Conservation (phyloP, 2,329 filamentous ascomycete species). For the Magnaporthiopsis incrustans region DNA sequence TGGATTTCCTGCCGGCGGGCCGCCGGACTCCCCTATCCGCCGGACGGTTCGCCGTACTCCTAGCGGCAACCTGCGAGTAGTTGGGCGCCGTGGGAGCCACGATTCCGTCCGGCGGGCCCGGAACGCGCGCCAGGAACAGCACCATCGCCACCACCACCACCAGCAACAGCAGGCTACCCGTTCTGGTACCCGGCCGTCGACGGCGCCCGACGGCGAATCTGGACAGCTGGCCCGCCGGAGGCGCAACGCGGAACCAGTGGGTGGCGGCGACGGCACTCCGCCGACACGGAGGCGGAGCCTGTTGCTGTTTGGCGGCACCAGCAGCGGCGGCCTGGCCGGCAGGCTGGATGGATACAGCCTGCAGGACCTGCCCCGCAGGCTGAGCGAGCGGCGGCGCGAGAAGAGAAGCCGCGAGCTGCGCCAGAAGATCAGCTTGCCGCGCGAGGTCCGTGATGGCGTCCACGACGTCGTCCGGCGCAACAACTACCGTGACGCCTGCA, state of each 20-base stretch:
- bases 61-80: constrained; percentile 52
- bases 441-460: constrained; percentile 49
- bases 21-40: constrained; percentile 33
- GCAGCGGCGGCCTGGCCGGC: background rate
- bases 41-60: constrained; percentile 51
- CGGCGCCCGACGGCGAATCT: constrained; percentile 20
- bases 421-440: constrained; percentile 51
- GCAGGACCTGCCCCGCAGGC: constrained; percentile 42
- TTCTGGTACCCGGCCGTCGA: constrained; percentile 27
- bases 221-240: constrained; percentile 9
- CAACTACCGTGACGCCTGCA: constrained; percentile 23
- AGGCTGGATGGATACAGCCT: constrained; percentile 24
- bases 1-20: constrained; percentile 9
- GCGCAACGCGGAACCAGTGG: constrained; percentile 12
- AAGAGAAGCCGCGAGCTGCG: constrained; percentile 51
- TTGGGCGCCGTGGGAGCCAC: constrained; percentile 42
- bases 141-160: too few species aligned
- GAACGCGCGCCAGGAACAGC: constrained; percentile 10
- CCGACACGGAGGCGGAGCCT: background rate
- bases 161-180: background rate
- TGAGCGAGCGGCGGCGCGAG: constrained; percentile 52
- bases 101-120: constrained; percentile 28
- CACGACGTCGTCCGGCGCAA: constrained; percentile 45
- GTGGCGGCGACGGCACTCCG: constrained; percentile 1
- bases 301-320: background rate